Conservation (phyloP, 768 basidiomycete species). For the Pholiota molesta region DNA sequence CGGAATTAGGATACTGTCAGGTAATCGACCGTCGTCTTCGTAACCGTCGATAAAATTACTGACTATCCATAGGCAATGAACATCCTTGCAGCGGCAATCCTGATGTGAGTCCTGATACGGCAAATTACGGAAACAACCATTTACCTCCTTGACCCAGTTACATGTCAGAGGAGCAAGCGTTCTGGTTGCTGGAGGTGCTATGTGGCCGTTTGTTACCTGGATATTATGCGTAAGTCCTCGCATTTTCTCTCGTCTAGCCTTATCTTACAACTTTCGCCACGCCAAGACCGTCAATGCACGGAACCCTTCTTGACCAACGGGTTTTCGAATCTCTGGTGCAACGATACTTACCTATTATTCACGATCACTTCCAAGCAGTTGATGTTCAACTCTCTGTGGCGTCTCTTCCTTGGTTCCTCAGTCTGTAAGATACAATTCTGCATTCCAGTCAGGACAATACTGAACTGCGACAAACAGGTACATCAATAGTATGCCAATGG, state of each 20-base stretch:
- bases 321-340: conserved; percentile 96
- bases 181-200: conserved; percentile 94
- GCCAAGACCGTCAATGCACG: conserved; percentile 93
- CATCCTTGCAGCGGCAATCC: conserved; percentile 92
- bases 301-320: conserved; percentile 96
- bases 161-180: conserved; percentile 98
- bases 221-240: conserved; percentile 81
- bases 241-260: not conserved
- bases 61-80: conserved; percentile 80
- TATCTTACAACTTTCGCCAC: conserved; percentile 5
- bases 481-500: conserved; percentile 95
- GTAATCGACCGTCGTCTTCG: conserved; percentile 34
- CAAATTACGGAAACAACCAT: conserved; percentile 13
- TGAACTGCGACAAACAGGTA: conserved; percentile 46
- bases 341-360: conserved; percentile 88
- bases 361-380: conserved; percentile 87
- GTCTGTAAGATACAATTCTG: conserved; percentile 65
- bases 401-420: conserved; percentile 97
- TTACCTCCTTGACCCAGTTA: conserved; percentile 57
- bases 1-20: conserved; percentile 94
- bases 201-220: conserved; percentile 95
- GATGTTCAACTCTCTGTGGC: conserved; percentile 98
- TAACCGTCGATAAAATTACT: conserved; percentile 6
- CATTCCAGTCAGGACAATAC: not conserved
- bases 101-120: conserved; percentile 61